A percentile compares a stretch with the other conserved stretches of the same genome.
These are phyloP conservation scores for Sphenostylis stenocarpa DNA, from an alignment of 306 rosid species.

Conservation along the genomic window DNA sequence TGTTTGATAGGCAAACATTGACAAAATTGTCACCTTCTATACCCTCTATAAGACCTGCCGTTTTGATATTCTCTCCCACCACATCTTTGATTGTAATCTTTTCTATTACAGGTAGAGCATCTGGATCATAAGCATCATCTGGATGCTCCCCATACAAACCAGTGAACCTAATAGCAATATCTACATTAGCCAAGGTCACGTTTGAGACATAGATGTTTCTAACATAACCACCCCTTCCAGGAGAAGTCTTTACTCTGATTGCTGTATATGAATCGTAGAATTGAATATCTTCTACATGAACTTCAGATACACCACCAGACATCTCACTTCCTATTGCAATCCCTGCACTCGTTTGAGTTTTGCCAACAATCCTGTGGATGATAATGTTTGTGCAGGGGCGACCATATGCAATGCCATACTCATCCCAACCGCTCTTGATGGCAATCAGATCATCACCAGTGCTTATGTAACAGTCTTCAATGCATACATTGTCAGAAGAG, in stretches of 20 bases:
- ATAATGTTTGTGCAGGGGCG: constrained; percentile 65
- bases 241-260: constrained; percentile 72
- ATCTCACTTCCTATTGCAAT: constrained; percentile 85
- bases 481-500: constrained; percentile 70
- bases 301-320: constrained; percentile 81
- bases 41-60: constrained; percentile 71
- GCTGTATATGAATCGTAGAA: constrained; percentile 50
- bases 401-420: constrained; percentile 67
- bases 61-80: constrained; percentile 49
- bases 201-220: constrained; percentile 63
- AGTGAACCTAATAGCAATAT: constrained; percentile 63
- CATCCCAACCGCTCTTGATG: constrained; percentile 89
- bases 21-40: constrained; percentile 60
- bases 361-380: constrained; percentile 56
- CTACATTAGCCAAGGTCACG: constrained; percentile 55
- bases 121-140: constrained; percentile 55
- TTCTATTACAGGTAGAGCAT: constrained; percentile 61
- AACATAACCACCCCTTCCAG: constrained; percentile 86
- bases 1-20: constrained; percentile 63
- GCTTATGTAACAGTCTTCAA: constrained; percentile 81
- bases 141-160: constrained; percentile 78
- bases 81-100: constrained; percentile 60
- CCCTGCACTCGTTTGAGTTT: constrained; percentile 58
- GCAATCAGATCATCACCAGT: constrained; percentile 83
- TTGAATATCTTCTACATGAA: constrained; percentile 59